Evolutionary conservation across 106 monocot genomes (phyloP).

Genomic region (Dendrobium huoshanense): DNA sequence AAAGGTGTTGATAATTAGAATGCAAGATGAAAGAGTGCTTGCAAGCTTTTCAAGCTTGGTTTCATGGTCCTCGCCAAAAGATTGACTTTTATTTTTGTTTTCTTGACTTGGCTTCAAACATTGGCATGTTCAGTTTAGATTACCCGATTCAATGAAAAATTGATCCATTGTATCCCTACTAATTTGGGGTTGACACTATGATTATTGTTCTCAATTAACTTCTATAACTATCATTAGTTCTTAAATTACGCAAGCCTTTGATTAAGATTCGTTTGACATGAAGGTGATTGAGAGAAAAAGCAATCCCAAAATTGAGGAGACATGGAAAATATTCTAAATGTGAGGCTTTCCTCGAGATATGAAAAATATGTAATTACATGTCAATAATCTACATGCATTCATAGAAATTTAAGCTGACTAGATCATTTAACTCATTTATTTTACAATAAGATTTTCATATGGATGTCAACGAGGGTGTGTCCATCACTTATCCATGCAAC

Average conservation of each 20-base stretch:
- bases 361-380: not conserved
- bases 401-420: not conserved
- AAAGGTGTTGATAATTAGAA: not conserved
- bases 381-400: not conserved
- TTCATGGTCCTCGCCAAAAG: not conserved
- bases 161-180: not conserved
- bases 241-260: not conserved
- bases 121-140: not conserved
- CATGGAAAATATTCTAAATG: not conserved
- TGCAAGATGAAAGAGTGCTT: not conserved
- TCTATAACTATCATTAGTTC: not conserved
- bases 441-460: not conserved
- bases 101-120: too few relatives aligned
- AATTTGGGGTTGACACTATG: not conserved
- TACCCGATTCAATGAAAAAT: not conserved
- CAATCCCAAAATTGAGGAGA: not conserved
- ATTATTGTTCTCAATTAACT: not conserved
- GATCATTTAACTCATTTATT: not conserved
- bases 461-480: not conserved
- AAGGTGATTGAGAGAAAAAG: not conserved
- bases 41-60: not conserved
- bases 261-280: not conserved
- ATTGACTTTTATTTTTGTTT: not conserved
- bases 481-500: not conserved
- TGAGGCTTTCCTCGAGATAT: not conserved